Evolutionary conservation across 2,329 filamentous ascomycete species (phyloP), one percentile per base, ranked within the genome.

Genomic region (Hymenoscyphus albidus): DNA sequence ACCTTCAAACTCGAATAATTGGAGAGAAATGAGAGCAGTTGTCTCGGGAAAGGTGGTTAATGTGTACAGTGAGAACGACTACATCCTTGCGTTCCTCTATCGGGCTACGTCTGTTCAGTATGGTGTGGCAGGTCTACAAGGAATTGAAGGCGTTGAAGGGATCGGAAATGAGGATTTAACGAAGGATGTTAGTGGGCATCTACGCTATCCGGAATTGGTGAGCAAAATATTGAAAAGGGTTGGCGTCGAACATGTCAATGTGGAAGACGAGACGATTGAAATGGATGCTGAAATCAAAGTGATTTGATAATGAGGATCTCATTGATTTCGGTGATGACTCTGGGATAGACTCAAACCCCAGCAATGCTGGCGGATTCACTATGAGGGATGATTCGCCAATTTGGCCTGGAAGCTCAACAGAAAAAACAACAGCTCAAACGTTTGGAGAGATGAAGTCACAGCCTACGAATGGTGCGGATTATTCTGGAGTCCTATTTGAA

Each of bases 31-130:
- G 73, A 88, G 91, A 68, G 89, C 86, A 65, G 90, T 94, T 2
- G 92, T 96, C 3, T 84, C 87, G 51, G 93, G 93, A 0, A 86
- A 93, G 27, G 81, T 97, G n/a, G 83, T 97, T 73, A 98, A 97
- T 71, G 92, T 95, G 3, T 97, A 89, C 75, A 96, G 91, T 0
- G 87, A 89, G 61, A 91, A 92, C 58, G 94, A 98, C 76, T 93
- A 92, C 69, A 87, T 97, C 31, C 86, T 98, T 2, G 93, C 88
- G 0, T 96, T 97, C 75, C 80, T 97, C 48, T 96, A 94, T 75
- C 88, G 94, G 60, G 91, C 87, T 2, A 91, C 90, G 62, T 92
- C 89, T 70, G 85, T 94, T 59, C 88, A 95, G 69, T 88, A 90
- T 66, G 93, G 94, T 1, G 83, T 98, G 40, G 93, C 93, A 0